A percentile compares a stretch with the other conserved stretches of the same genome.
Evolutionary conservation across 208 protist genomes (phyloP).

Genomic region (Crithidia bombi): DNA sequence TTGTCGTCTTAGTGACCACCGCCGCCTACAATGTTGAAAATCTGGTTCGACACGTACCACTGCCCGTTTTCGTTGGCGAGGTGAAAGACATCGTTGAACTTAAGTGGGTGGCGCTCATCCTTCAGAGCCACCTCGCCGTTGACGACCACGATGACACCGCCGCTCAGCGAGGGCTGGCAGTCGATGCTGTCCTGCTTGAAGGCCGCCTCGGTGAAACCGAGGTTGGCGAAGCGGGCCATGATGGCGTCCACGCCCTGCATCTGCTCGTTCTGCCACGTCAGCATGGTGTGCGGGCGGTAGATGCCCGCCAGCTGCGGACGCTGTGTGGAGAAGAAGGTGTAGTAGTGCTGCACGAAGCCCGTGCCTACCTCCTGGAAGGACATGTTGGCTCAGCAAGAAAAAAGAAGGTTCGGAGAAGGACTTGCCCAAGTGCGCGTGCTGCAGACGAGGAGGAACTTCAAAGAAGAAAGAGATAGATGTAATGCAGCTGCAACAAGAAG

Average conservation of each 20-base stretch:
- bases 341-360: constrained; percentile 87
- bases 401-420: no score
- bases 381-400: constrained; percentile 44
- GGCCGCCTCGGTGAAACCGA: constrained; percentile 72
- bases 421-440: not conserved
- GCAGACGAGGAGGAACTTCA: no score
- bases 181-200: constrained; percentile 87
- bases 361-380: constrained; percentile 76
- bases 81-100: constrained; percentile 92
- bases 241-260: constrained; percentile 84
- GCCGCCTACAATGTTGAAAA: constrained; percentile 89
- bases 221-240: constrained; percentile 78
- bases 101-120: constrained; percentile 81
- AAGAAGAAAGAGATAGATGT: no score
- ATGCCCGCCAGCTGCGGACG: constrained; percentile 71
- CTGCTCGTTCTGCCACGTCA: constrained; percentile 90
- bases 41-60: constrained; percentile 90
- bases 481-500: no score
- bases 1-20: constrained; percentile 57
- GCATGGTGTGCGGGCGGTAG: constrained; percentile 77
- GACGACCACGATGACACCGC: constrained; percentile 80
- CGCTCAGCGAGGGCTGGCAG: constrained; percentile 78
- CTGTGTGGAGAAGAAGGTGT: constrained; percentile 76
- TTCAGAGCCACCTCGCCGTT: constrained; percentile 86
- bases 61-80: constrained; percentile 72